Evolutionary conservation across 1,284 basidiomycete species (phyloP), one percentile per base, ranked within the genome.

Genomic region (Ceratorhiza oryzae-sativae): DNA sequence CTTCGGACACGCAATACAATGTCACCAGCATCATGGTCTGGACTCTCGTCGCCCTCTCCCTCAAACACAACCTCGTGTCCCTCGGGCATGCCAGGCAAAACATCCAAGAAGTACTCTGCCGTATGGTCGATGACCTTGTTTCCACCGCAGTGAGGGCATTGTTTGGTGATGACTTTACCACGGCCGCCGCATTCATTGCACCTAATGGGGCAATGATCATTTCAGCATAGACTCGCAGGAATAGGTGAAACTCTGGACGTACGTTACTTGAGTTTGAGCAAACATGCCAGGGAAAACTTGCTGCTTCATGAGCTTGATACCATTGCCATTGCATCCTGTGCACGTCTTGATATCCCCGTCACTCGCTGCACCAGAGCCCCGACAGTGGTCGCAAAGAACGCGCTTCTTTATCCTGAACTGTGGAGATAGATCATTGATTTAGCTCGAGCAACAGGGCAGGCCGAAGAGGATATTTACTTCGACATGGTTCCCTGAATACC

Each of bases 261-360:
- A 93, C 39, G 88, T 86, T 72, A 86, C 81, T 82, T 95, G 90
- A 73, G 90, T 87, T 82, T 95, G 90, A 0, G 90, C 92, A 77
- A 91, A 92, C 94, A 97, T 96, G 25, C 94, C 94, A 0, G 95
- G 94, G 84, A 96, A 95, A 75, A 98, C 92, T 83, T 95, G 95
- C 79, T 97, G 94, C 71, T 94, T 90, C 71, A 90, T 86, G 34
- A 97, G 80, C 77, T 92, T 90, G 71, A 95, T 86, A 48, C 95
- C 95, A 71, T 88, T 84, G n/a, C 95, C 95, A 56, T 87, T 85
- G 79, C 95, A 98, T 10, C 86, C 85, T 2, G 85, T 79, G 78
- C 95, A 98, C 20, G 86, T 86, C 75, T 94, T 90, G 36, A 98
- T 92, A 78, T 97, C 94, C 12, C 85, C 80, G 58, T 93, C 90